Base-by-base conservation (phyloP, 2,329 filamentous ascomycete genomes). In the Xylaria sp. region DNA sequence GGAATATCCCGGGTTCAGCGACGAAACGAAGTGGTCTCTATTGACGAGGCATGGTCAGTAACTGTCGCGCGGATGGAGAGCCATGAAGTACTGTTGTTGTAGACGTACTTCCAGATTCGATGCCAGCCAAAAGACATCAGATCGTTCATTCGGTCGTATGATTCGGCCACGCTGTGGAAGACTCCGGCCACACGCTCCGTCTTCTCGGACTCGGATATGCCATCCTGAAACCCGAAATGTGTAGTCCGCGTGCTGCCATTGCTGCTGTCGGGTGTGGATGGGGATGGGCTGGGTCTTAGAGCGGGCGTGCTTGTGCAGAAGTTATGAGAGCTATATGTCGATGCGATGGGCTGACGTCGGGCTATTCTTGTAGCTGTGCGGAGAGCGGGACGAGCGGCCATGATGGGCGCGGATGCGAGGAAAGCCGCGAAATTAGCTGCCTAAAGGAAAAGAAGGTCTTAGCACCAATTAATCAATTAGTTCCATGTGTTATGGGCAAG, bases 131-230 rank as follows among this genome's bases (percentile, higher is more conserved):
- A 88, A 7, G 96, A 98, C 96, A 99, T 99, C 74, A 98, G 87
- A 80, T 99, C 96, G 83, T 99, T 99, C 96, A 99, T 99, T 71
- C 91, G 92, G 81, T 99, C 96, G 83, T 99, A 99, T 20, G 92
- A 93, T 71, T 93, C 90, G 74, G 96, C 96, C 48, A 99, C 96
- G 73, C 92, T 97, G 80, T 93, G 95, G 84, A 99, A 99, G 67
- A 99, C 96, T 49, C 88, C 89, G 68, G 92, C 92, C 48, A 97
- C 94, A 86, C 83, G 80, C 73, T 85, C 77, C 53, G 82, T 83
- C 82, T 97, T 97, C 80, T 96, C 86, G 10, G 89, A 85, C 79
- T 97, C 93, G 17, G 92, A 89, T 48, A 97, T 87, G 49, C 93
- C 95, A 71, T 79, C 78, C 82, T 94, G 88, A 80, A 93, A 97